Base-by-base conservation (phyloP, 2,329 filamentous ascomycete species). In the Cytospora chrysosperma region DNA sequence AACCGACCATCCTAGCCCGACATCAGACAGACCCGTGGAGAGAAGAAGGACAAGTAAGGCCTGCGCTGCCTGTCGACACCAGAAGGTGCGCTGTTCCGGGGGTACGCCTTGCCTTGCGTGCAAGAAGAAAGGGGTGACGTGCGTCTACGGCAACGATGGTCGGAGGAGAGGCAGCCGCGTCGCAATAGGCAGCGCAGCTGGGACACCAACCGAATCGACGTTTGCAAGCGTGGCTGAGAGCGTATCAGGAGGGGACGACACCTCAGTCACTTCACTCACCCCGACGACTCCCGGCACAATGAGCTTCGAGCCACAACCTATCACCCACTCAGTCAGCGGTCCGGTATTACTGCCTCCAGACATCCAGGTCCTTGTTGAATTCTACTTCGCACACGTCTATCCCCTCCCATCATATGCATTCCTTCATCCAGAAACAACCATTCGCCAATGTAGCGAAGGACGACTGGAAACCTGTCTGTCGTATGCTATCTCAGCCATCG, bases 401-500 rank as follows among this genome's bases (percentile, higher is more conserved):
- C 50, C 65, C 13, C 40, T 67, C 2, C 64, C 63, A 1, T 65
- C 65, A 30, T 67, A 65, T 17, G 63, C 62, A 19, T 67, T 67
- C 24, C 49, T 67, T 9, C 63, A 67, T 53, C 65, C 62, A 7
- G 19, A 59, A 24, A 67, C 65, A n/a, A 65, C 59, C 8, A 59
- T 62, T n/a, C 43, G 60, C 10, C 62, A 62, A 13, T 63, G 56
- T 53, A 53, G 53, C 52, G 61, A 67, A 21, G 56, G 63, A 32
- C 55, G 50, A 19, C 26, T 67, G 10, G 59, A 67, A 13, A 54
- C 52, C 19, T 58, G 55, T 26, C 56, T 65, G 4, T 49, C 47
- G 9, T 63, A 63, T 32, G 65, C 65, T 34, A 40, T 67, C 28
- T 56, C 56, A 2, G 65, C 65, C 9, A 52, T 67, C n/a, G 56